Evolutionary conservation across 306 rosid species (phyloP).

Genomic region (Sechiopsis laciniata): DNA sequence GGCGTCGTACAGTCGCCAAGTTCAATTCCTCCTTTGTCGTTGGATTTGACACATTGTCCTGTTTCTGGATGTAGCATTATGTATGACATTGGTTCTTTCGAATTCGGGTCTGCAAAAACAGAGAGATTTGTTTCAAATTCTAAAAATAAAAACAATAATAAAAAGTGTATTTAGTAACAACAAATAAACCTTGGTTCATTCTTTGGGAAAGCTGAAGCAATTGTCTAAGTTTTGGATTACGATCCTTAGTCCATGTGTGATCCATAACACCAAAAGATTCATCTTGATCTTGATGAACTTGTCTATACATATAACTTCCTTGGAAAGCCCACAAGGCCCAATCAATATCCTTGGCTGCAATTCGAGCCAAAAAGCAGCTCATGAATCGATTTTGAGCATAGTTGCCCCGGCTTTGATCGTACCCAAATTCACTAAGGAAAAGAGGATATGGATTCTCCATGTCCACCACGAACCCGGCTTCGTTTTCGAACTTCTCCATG

Average conservation of each 20-base stretch:
- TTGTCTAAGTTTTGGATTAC: slow-evolving; percentile 26
- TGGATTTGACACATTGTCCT: slow-evolving; percentile 31
- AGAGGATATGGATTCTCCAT: slow-evolving; percentile 31
- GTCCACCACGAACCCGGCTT: slow-evolving; percentile 40
- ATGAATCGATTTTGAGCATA: slow-evolving; percentile 28
- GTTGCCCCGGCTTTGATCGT: slow-evolving; percentile 25
- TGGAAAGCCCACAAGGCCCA: slow-evolving; percentile 45
- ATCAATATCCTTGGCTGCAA: slow-evolving; percentile 44
- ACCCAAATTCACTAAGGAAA: slow-evolving; percentile 43
- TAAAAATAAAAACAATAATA: neutral
- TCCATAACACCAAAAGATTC: slow-evolving; percentile 38
- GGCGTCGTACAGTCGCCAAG: slow-evolving; percentile 30
- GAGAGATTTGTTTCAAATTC: neutral
- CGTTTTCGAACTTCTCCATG: slow-evolving; percentile 25
- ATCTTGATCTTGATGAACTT: slow-evolving; percentile 18
- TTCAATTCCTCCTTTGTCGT: slow-evolving; percentile 26
- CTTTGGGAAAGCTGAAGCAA: slow-evolving; percentile 36
- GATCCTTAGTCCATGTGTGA: slow-evolving; percentile 26
- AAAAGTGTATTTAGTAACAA: neutral
- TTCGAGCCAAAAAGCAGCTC: slow-evolving; percentile 40
- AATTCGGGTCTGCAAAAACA: slow-evolving; percentile 31
- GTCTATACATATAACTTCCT: slow-evolving; percentile 31
- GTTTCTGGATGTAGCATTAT: slow-evolving; percentile 34
- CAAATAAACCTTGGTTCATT: slow-evolving; percentile 27
- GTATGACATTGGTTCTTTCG: slow-evolving; percentile 27